Conservation (phyloP, 2,329 filamentous ascomycete species). For the Monilinia vaccinii-corymbosi region DNA sequence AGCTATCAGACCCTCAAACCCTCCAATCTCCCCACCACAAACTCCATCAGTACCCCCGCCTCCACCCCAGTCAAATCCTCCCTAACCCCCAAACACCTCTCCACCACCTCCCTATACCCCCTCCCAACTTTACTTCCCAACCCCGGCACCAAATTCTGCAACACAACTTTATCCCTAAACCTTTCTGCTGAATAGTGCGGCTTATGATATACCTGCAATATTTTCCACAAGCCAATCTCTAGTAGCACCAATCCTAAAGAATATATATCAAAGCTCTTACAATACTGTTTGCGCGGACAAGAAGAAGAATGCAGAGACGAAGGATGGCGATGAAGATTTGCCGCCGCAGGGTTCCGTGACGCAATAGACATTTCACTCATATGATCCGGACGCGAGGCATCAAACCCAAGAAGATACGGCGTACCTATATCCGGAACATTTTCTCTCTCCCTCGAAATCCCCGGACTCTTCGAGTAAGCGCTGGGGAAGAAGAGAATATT, state of each 20-base stretch:
- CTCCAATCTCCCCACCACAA: slow-evolving; percentile 35
- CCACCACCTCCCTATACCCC: slow-evolving; percentile 35
- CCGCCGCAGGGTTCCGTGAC: slow-evolving; percentile 32
- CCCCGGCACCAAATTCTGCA: slow-evolving; percentile 34
- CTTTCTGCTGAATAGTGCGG: slow-evolving; percentile 35
- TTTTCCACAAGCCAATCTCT: slow-evolving; percentile 40
- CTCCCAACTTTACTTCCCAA: slow-evolving; percentile 35
- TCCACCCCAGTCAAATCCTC: slow-evolving; percentile 33
- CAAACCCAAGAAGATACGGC: slow-evolving; percentile 35
- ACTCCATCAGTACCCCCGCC: slow-evolving; percentile 35
- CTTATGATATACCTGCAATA: slow-evolving; percentile 34
- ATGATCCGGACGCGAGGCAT: slow-evolving; percentile 33
- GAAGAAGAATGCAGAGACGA: slow-evolving; percentile 31
- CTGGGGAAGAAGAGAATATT: slow-evolving; percentile 38
- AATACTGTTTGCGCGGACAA: slow-evolving; percentile 31
- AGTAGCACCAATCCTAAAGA: slow-evolving; percentile 40
- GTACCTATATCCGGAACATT: slow-evolving; percentile 33
- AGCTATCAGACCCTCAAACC: slow-evolving; percentile 23
- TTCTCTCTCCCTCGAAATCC: slow-evolving; percentile 22
- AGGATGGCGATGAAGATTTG: slow-evolving; percentile 40
- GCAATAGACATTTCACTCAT: slow-evolving; percentile 33
- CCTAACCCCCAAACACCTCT: slow-evolving; percentile 33
- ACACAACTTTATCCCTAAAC: slow-evolving; percentile 36
- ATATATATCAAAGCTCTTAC: slow-evolving; percentile 35
- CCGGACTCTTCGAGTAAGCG: slow-evolving; percentile 27